phyloP scores from a whole-genome alignment of 768 basidiomycete species.

The Russula foetens region DNA sequence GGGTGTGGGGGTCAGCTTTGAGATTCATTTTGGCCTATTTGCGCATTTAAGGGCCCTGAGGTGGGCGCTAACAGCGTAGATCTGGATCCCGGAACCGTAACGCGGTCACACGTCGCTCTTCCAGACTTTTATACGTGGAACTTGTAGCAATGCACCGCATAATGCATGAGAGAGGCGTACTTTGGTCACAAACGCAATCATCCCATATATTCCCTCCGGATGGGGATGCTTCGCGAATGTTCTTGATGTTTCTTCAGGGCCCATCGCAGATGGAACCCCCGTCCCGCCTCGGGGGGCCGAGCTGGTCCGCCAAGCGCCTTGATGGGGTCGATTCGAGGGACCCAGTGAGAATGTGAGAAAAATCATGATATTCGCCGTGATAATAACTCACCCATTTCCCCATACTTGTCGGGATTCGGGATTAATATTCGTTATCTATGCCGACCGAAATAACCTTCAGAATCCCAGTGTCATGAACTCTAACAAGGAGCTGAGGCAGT shows the following conservation, averaged over 20 bases:
- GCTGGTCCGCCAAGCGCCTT: not conserved
- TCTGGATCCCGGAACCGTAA: constrained; percentile 8
- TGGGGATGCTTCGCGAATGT: constrained; percentile 1
- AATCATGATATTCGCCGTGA: constrained; percentile 2
- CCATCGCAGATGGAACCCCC: not conserved
- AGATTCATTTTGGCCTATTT: not conserved
- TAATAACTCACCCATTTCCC: not conserved
- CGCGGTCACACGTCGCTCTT: constrained; percentile 6
- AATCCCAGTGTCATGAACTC: not conserved
- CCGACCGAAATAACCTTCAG: not conserved
- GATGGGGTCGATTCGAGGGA: not conserved
- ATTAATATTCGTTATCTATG: not conserved
- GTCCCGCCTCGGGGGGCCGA: not conserved
- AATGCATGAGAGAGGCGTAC: not conserved
- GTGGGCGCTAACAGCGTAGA: not conserved
- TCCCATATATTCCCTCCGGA: not conserved
- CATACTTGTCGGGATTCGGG: not conserved
- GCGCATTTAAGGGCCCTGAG: not conserved
- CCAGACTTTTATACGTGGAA: not conserved
- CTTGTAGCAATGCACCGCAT: not conserved
- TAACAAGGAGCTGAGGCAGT: not conserved
- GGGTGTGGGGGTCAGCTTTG: constrained; percentile 6
- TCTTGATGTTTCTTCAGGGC: not conserved
- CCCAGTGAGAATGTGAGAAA: constrained; percentile 10
- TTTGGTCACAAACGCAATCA: not conserved